These are phyloP conservation scores for Xylariaceae sp. DNA, from an alignment of 2,329 filamentous ascomycete species.

Conservation along the genomic window DNA sequence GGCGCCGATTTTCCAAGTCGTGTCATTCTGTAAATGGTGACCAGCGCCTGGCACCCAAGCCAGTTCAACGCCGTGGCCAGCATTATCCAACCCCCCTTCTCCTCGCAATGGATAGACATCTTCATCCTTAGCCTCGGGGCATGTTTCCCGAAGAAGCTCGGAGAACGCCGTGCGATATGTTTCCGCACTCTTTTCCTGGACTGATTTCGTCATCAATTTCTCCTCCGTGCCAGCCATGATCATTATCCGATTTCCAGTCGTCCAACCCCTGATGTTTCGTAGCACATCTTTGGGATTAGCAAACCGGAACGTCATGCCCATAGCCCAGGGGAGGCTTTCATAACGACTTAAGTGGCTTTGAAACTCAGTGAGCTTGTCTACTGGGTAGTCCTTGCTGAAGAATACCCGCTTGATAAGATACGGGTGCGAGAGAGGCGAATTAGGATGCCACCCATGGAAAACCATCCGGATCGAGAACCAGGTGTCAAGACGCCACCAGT, in stretches of 20 bases:
- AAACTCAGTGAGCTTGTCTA: conserved; percentile 37
- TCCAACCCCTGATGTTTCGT: conserved; percentile 31
- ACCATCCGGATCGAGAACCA: conserved; percentile 43
- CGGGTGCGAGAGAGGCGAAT: conserved; percentile 47
- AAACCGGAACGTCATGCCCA: conserved; percentile 43
- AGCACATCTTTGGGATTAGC: conserved; percentile 38
- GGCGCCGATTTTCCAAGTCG: conserved; percentile 43
- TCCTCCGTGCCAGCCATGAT: conserved; percentile 38
- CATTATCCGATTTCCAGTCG: conserved; percentile 31
- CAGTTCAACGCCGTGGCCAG: conserved; percentile 36
- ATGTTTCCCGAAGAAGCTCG: conserved; percentile 28
- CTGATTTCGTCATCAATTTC: conserved; percentile 35
- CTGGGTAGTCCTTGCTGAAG: conserved; percentile 42
- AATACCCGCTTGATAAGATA: conserved; percentile 45
- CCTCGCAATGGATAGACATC: conserved; percentile 15
- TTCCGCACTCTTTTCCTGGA: conserved; percentile 36
- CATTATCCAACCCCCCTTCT: conserved; percentile 25
- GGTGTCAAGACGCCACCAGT: conserved; percentile 43
- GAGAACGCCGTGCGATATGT: conserved; percentile 34
- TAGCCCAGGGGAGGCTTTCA: conserved; percentile 48
- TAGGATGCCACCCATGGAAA: conserved; percentile 44
- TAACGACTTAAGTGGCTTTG: conserved; percentile 41
- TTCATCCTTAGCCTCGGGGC: conserved; percentile 26
- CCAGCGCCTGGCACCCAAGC: conserved; percentile 40
- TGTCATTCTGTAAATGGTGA: conserved; percentile 51